Base-by-base conservation (phyloP, 805 yeast species). In the Hanseniaspora mollemarum region DNA sequence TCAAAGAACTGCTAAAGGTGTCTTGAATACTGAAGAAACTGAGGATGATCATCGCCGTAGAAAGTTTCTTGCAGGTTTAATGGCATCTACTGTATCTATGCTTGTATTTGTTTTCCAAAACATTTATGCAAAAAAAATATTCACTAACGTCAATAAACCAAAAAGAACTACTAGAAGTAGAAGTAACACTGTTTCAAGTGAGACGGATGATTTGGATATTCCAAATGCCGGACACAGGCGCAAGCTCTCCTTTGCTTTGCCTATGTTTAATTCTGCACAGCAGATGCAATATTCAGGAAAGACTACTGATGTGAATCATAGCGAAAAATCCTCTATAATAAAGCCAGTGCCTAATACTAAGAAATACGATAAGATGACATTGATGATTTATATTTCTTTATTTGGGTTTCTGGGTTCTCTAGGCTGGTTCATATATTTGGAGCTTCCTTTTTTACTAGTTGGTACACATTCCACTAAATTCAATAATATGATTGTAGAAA, bases 51-150 rank as follows among this genome's bases (percentile, higher is more conserved):
- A 51, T 31, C 42, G 46, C 21, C 10, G 22, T 35, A 51, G 24
- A 33, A 49, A 29, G 36, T 45, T 16, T 56, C 51, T 60, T 2
- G 22, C 61, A 70, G 95, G 96, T 5, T 65, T 85, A n/a, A 28
- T 74, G 1, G 81, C 74, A 59, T 90, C 95, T 12, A 66, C 81
- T 9, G 53, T 77, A 28, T 78, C 92, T 4, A 75, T 88, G 44
- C 62, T 83, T 7, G 77, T 86, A 18, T 87, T 87, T 68, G 94
- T 90, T 4, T 76, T 80, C 2, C 95, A 87, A 60, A 87, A 87
- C 61, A 83, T 87, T 41, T 87, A 85, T 64, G 87, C 92, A 35
- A 87, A 87, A 66, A 81, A 78, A 55, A 78, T 87, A 36, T 75
- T 87, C 54, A 85, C 88, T 33, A 65, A 59, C 57, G 66, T 64